Evolutionary conservation across 805 yeast genomes (phyloP).

Genomic region (Yarrowia phangngaensis): DNA sequence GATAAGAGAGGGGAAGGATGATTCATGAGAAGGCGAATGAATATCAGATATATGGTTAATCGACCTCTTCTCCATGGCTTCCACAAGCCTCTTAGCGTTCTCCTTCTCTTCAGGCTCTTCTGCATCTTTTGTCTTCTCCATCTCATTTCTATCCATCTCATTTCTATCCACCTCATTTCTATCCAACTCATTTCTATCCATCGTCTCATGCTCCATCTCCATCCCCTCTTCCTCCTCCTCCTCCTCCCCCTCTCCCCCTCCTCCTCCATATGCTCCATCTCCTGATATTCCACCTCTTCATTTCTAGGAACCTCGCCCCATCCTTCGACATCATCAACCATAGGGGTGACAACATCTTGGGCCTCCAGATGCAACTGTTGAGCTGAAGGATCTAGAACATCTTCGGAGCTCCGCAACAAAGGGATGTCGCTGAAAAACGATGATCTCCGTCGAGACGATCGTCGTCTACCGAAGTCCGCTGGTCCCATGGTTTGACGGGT

Average conservation of each 20-base stretch:
- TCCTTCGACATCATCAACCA: constrained; percentile 18
- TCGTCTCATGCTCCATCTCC: not conserved
- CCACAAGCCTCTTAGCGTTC: too few species aligned
- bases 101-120: too few species aligned
- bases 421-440: constrained; percentile 16
- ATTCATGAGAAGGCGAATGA: not conserved
- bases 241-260: constrained; percentile 28
- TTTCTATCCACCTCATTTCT: constrained; percentile 1
- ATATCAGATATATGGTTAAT: not conserved
- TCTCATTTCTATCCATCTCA: not conserved
- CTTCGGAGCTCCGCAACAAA: not conserved
- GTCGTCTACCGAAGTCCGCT: not conserved
- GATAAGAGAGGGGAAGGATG: not conserved
- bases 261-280: constrained; percentile 13
- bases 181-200: constrained; percentile 5
- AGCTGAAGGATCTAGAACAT: constrained; percentile 24
- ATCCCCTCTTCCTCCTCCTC: not conserved
- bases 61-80: too few species aligned
- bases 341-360: constrained; percentile 20
- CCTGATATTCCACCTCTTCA: constrained; percentile 2
- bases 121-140: constrained; percentile 4
- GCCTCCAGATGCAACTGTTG: constrained; percentile 28
- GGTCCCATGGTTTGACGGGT: constrained; percentile 14
- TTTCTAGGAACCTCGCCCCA: constrained; percentile 10
- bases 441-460: constrained; percentile 8